Evolutionary conservation across 805 yeast genomes (phyloP).

Genomic region (Metschnikowia lunata): DNA sequence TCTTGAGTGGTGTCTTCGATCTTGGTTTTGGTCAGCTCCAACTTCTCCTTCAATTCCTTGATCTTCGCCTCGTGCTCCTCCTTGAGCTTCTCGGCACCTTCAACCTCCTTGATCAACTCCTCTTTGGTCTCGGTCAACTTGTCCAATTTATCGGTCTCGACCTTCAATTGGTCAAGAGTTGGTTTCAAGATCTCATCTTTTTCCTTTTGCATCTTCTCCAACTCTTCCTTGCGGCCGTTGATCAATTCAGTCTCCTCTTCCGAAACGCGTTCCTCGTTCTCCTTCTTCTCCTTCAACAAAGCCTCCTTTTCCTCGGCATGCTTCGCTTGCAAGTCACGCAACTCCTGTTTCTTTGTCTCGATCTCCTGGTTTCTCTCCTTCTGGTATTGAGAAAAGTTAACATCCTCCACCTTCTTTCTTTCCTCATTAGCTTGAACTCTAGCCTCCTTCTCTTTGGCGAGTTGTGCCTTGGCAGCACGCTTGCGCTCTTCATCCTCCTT

Average conservation of each 20-base stretch:
- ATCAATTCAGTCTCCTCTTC: slow-evolving; percentile 42
- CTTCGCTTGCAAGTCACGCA: slow-evolving; percentile 33
- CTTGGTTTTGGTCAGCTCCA: slow-evolving; percentile 39
- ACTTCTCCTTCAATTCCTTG: slow-evolving; percentile 40
- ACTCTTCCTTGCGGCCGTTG: slow-evolving; percentile 43
- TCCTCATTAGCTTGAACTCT: slow-evolving; percentile 30
- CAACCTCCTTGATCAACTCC: slow-evolving; percentile 42
- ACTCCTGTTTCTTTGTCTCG: slow-evolving; percentile 24
- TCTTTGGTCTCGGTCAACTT: slow-evolving; percentile 49
- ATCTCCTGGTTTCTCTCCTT: slow-evolving; percentile 27
- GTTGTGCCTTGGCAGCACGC: slow-evolving; percentile 30
- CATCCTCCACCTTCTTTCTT: slow-evolving; percentile 30
- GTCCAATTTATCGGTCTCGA: slow-evolving; percentile 44
- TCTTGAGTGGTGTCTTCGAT: slow-evolving; percentile 31
- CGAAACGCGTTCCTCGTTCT: slow-evolving; percentile 42
- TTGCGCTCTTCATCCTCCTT: slow-evolving; percentile 24
- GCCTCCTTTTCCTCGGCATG: slow-evolving; percentile 39
- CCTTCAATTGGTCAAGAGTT: slow-evolving; percentile 46
- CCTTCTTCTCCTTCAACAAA: slow-evolving; percentile 44
- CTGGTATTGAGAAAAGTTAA: slow-evolving; percentile 27
- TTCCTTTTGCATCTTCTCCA: slow-evolving; percentile 47
- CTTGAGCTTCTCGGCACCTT: slow-evolving; percentile 42
- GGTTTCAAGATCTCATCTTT: slow-evolving; percentile 54
- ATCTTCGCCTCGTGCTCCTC: slow-evolving; percentile 42
- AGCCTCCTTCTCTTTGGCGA: slow-evolving; percentile 34